Evolutionary conservation across 768 basidiomycete species (phyloP).

Genomic region (Psilocybe cyanescens): DNA sequence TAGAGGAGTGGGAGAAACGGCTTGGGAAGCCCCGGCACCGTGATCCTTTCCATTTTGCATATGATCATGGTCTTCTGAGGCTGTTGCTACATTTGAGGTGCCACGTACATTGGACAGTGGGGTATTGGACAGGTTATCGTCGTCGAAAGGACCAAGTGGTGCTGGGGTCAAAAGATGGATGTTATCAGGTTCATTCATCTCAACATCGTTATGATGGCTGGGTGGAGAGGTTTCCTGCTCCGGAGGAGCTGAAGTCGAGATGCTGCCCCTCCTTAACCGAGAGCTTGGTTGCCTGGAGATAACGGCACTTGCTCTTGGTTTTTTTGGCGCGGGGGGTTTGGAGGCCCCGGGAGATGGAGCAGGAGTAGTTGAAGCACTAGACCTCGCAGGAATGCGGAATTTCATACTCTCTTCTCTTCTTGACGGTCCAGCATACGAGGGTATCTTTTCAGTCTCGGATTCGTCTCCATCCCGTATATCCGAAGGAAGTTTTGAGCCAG

Average conservation of each 20-base stretch:
- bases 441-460: conserved; percentile 22
- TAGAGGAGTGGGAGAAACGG: neutral
- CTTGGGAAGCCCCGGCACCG: neutral
- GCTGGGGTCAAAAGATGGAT: conserved; percentile 1
- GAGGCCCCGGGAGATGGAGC: conserved; percentile 28
- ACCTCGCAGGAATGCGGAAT: conserved; percentile 30
- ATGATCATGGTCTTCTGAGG: neutral
- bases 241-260: conserved; percentile 4
- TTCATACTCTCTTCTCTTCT: conserved; percentile 40
- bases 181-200: conserved; percentile 20
- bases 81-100: neutral
- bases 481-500: conserved; percentile 9
- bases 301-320: conserved; percentile 21
- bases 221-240: conserved; percentile 9
- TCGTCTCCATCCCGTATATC: conserved; percentile 22
- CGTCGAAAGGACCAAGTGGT: neutral
- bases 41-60: conserved; percentile 7
- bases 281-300: conserved; percentile 20
- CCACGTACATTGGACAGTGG: neutral
- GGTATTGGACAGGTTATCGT: neutral
- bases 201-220: conserved; percentile 18
- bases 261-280: conserved; percentile 6
- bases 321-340: conserved; percentile 26
- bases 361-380: conserved; percentile 26
- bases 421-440: conserved; percentile 5